Conservation (phyloP, 495 filamentous ascomycete genomes). For the Podospora bellae-mahoneyi region DNA sequence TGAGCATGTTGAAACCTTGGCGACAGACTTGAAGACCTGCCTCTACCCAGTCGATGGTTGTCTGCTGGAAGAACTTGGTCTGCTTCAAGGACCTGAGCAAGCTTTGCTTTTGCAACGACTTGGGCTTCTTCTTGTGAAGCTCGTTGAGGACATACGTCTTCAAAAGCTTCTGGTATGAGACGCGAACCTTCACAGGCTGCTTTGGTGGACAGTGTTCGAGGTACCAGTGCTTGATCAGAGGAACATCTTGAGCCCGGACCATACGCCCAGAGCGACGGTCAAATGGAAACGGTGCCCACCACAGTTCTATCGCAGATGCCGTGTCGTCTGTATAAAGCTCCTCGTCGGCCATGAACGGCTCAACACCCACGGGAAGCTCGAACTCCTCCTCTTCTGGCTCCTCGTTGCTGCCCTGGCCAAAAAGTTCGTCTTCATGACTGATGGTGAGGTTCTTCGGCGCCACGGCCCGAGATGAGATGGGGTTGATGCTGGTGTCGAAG, state of each 20-base stretch:
- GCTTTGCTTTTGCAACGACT: conserved; percentile 93
- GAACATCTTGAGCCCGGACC: conserved; percentile 95
- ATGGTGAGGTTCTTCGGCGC: conserved; percentile 91
- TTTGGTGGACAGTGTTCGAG: conserved; percentile 84
- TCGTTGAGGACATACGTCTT: conserved; percentile 97
- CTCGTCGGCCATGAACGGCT: conserved; percentile 88
- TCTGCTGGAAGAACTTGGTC: conserved; percentile 99
- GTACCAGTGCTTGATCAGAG: conserved; percentile 98
- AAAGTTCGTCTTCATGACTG: conserved; percentile 93
- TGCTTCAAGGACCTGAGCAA: conserved; percentile 83
- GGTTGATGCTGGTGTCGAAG: conserved; percentile 96
- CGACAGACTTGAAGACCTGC: conserved; percentile 97
- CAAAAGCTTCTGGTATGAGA: conserved; percentile 98
- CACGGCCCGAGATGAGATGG: conserved; percentile 92
- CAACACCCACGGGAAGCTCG: conserved; percentile 71
- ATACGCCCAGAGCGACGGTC: conserved; percentile 95
- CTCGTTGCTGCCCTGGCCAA: conserved; percentile 78
- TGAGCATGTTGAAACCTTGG: conserved; percentile 99
- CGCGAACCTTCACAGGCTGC: conserved; percentile 94
- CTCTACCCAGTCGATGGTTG: conserved; percentile 98
- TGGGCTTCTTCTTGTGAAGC: conserved; percentile 88
- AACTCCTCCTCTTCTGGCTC: conserved; percentile 75
- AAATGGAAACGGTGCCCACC: conserved; percentile 99
- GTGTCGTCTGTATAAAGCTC: conserved; percentile 89
- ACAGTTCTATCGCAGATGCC: conserved; percentile 84